These are phyloP conservation scores for Podospora pseudopauciseta DNA, from an alignment of 495 filamentous ascomycete species.

Conservation along the genomic window DNA sequence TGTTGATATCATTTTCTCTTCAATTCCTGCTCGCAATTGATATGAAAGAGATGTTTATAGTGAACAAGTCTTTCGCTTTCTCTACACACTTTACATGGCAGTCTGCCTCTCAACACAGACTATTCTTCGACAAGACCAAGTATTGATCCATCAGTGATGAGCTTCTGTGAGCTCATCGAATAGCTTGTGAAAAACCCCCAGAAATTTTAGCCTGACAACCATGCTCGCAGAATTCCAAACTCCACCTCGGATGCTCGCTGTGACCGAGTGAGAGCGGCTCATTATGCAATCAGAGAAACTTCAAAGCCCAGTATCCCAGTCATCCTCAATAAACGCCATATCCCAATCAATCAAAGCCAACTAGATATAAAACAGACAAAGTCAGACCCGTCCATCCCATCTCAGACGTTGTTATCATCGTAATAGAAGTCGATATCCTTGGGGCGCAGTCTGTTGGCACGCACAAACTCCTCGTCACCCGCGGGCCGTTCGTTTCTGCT, in stretches of 20 bases:
- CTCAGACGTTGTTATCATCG: conserved; percentile 77
- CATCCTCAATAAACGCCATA: neutral
- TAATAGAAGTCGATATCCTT: conserved; percentile 85
- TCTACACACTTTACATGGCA: neutral
- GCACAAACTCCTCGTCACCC: conserved; percentile 82
- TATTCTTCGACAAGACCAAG: neutral
- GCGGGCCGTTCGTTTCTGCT: conserved; percentile 81
- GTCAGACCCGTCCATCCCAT: neutral
- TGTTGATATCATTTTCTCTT: neutral
- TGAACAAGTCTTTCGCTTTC: neutral
- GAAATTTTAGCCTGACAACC: neutral
- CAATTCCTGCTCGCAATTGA: neutral
- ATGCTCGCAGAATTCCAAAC: neutral
- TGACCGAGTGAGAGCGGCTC: neutral
- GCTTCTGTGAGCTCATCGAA: neutral
- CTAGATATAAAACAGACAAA: neutral
- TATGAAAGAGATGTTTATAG: neutral
- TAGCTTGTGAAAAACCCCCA: neutral
- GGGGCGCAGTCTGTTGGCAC: conserved; percentile 69
- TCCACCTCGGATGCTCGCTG: neutral
- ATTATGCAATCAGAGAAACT: neutral
- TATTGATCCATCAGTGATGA: neutral
- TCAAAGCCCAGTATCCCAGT: neutral
- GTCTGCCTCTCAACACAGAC: neutral
- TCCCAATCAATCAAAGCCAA: neutral